phyloP scores from a whole-genome alignment of 495 filamentous ascomycete species.

The Xylaria telfairii region DNA sequence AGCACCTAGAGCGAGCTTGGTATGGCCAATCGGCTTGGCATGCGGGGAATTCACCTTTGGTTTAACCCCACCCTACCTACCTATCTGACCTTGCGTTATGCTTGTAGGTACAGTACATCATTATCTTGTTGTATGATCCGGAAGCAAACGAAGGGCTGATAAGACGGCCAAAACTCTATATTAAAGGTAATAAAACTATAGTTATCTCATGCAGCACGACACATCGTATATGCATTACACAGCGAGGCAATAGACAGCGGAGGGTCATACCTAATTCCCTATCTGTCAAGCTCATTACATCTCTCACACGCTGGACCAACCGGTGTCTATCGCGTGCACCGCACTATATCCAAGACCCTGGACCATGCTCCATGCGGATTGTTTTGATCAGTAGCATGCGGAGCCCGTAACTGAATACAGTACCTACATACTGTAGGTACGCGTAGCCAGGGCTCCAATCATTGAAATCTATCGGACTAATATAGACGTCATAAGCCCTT shows the following conservation, averaged over 20 bases:
- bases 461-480: background rate
- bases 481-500: slow-evolving; percentile 13
- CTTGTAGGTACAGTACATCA: background rate
- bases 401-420: background rate
- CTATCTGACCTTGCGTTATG: background rate
- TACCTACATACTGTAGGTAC: too few species aligned
- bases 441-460: background rate
- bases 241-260: background rate
- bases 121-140: background rate
- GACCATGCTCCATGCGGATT: slow-evolving; percentile 2
- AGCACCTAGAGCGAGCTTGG: background rate
- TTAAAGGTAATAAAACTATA: background rate
- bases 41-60: slow-evolving; percentile 11
- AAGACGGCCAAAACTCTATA: background rate
- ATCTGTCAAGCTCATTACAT: background rate
- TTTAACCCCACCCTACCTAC: background rate
- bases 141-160: background rate
- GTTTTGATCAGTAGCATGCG: background rate
- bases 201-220: slow-evolving; percentile 27
- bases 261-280: background rate
- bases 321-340: background rate
- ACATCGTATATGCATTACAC: slow-evolving; percentile 38
- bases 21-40: background rate
- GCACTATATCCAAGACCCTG: background rate
- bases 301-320: background rate